phyloP scores from a whole-genome alignment of 257 asterid species.

The Marsdenia floribunda region DNA sequence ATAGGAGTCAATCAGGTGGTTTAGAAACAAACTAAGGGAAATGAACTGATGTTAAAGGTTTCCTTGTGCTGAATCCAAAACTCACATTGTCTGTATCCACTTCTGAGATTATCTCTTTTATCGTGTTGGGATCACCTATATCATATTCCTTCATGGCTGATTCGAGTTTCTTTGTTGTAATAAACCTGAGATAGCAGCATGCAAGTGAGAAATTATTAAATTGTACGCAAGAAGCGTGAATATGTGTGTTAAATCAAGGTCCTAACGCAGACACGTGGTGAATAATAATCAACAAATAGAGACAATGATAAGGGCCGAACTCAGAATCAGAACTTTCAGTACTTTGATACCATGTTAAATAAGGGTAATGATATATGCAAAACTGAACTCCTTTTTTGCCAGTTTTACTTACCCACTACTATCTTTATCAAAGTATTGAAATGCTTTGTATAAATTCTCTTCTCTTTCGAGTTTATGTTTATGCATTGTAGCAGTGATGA shows the following conservation, averaged over 20 bases:
- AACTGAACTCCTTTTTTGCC: too few relatives aligned
- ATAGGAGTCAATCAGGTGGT: neutral
- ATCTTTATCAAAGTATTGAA: slow-evolving; percentile 72
- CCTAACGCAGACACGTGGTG: too few relatives aligned
- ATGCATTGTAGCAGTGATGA: slow-evolving; percentile 90
- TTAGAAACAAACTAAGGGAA: neutral
- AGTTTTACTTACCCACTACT: slow-evolving; percentile 57
- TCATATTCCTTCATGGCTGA: slow-evolving; percentile 79
- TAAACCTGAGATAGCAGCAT: slow-evolving; percentile 35
- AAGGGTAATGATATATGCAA: too few relatives aligned
- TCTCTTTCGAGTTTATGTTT: slow-evolving; percentile 80
- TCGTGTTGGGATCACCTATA: slow-evolving; percentile 57
- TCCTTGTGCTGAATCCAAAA: neutral
- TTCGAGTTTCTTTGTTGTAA: slow-evolving; percentile 80
- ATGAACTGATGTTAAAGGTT: too few relatives aligned
- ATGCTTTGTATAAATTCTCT: slow-evolving; percentile 72
- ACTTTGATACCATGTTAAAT: too few relatives aligned
- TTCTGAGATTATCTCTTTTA: slow-evolving; percentile 73
- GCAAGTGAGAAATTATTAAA: neutral
- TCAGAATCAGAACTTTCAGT: too few relatives aligned
- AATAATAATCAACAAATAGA: too few relatives aligned
- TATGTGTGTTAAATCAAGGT: too few relatives aligned
- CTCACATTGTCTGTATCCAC: slow-evolving; percentile 87
- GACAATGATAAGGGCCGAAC: too few relatives aligned
- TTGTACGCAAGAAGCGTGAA: neutral